A percentile compares a stretch with the other conserved stretches of the same genome.
These are phyloP conservation scores for Acorus calamus DNA, from an alignment of 106 monocot genomes.

Conservation along the genomic window DNA sequence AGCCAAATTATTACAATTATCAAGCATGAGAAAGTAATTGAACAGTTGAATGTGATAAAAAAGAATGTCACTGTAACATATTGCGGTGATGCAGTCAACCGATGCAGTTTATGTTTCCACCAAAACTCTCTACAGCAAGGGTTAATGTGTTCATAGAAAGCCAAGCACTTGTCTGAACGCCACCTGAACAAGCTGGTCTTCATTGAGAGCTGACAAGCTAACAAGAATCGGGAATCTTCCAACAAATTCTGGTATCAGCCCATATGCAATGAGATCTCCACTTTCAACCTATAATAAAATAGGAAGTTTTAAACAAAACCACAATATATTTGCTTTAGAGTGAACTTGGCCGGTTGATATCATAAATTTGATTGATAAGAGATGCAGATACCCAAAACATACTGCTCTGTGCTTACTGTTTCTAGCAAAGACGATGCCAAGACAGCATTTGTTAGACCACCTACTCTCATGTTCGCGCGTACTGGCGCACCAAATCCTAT, in stretches of 20 bases:
- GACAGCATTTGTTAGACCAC: slow-evolving; percentile 35
- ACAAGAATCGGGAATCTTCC: slow-evolving; percentile 68
- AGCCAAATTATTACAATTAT: not conserved
- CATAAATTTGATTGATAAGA: too few relatives aligned
- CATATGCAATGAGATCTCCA: slow-evolving; percentile 74
- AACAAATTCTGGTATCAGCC: slow-evolving; percentile 84
- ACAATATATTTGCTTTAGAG: not conserved
- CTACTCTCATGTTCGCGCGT: slow-evolving; percentile 43
- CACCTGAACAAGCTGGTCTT: slow-evolving; percentile 73
- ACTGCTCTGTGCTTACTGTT: slow-evolving; percentile 29
- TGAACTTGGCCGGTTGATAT: too few relatives aligned
- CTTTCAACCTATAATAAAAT: slow-evolving; percentile 50
- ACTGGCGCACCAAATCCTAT: slow-evolving; percentile 72
- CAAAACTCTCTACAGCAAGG: too few relatives aligned
- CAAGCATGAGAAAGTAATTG: too few relatives aligned
- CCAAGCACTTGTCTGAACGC: too few relatives aligned
- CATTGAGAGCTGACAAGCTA: slow-evolving; percentile 54
- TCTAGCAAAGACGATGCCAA: slow-evolving; percentile 54
- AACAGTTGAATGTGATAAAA: too few relatives aligned
- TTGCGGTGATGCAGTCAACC: too few relatives aligned
- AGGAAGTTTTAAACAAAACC: not conserved
- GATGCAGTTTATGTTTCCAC: too few relatives aligned
- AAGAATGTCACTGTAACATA: too few relatives aligned
- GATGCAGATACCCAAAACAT: not conserved
- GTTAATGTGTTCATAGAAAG: too few relatives aligned